Conservation (phyloP, 1,284 basidiomycete genomes). For the Singerocomus inundabilis region DNA sequence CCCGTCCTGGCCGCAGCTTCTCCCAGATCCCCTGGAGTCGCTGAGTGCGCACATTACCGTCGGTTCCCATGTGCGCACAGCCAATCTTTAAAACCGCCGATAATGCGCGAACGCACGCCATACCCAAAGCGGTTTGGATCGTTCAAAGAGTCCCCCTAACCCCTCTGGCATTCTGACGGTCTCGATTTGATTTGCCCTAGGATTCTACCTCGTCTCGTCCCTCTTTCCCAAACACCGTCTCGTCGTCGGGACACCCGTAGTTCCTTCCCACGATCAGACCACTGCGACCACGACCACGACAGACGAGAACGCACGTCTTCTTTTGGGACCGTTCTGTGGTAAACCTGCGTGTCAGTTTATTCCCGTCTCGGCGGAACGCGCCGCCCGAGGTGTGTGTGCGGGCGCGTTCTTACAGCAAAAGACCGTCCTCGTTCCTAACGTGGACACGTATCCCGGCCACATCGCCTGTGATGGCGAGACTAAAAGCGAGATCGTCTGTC, state of each 20-base stretch:
- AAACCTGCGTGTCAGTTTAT: constrained; percentile 88
- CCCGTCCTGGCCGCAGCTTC: background rate
- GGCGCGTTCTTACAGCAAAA: constrained; percentile 60
- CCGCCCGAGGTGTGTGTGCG: constrained; percentile 77
- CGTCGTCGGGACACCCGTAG: no score
- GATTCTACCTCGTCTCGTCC: constrained; percentile 76
- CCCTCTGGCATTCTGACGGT: constrained; percentile 16
- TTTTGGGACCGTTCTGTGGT: constrained; percentile 85
- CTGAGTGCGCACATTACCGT: no score
- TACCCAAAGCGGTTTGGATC: background rate
- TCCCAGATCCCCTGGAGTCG: no score
- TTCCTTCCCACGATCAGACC: constrained; percentile 14
- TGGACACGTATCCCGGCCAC: constrained; percentile 81
- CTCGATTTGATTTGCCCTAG: constrained; percentile 49
- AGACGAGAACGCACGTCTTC: constrained; percentile 39
- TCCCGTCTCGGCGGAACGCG: constrained; percentile 52
- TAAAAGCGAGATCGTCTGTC: constrained; percentile 83
- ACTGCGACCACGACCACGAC: constrained; percentile 4
- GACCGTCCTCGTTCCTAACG: constrained; percentile 68
- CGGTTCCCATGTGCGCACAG: no score
- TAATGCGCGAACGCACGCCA: background rate
- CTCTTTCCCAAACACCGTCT: constrained; percentile 56
- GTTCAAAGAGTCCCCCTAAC: background rate
- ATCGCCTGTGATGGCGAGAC: constrained; percentile 88
- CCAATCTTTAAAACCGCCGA: no score